Conservation (phyloP, 1,139 yeast species). For the Geotrichum restrictum region DNA sequence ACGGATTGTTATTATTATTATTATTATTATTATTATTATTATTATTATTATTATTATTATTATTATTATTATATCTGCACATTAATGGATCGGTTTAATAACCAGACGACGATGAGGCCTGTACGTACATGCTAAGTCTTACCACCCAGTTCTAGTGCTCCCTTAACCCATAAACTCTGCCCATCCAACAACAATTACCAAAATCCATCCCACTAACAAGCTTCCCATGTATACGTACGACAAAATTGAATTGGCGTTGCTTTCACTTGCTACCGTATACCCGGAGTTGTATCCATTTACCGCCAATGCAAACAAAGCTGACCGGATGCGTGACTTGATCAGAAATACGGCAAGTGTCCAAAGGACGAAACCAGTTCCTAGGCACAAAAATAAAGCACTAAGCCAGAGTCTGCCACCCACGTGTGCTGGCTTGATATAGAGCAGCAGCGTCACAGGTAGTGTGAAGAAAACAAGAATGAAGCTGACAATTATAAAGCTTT, state of each 20-base stretch:
- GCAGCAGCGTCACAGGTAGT: not conserved
- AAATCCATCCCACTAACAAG: not conserved
- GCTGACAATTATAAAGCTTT: not conserved
- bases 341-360: slow-evolving; percentile 3
- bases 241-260: not conserved
- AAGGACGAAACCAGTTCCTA: not conserved
- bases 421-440: not conserved
- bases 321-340: not conserved
- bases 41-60: too few species aligned
- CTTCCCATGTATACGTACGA: not conserved
- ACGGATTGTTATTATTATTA: too few species aligned
- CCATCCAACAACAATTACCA: not conserved
- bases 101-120: too few species aligned
- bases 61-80: too few species aligned
- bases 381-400: not conserved
- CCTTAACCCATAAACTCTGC: not conserved
- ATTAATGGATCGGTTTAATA: too few species aligned
- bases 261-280: not conserved
- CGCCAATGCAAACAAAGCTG: not conserved
- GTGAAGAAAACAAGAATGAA: not conserved
- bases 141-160: too few species aligned
- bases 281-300: not conserved
- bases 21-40: too few species aligned
- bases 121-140: too few species aligned
- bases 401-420: not conserved